phyloP scores from a whole-genome alignment of 2,329 filamentous ascomycete species.

The Diaporthe nobilis region DNA sequence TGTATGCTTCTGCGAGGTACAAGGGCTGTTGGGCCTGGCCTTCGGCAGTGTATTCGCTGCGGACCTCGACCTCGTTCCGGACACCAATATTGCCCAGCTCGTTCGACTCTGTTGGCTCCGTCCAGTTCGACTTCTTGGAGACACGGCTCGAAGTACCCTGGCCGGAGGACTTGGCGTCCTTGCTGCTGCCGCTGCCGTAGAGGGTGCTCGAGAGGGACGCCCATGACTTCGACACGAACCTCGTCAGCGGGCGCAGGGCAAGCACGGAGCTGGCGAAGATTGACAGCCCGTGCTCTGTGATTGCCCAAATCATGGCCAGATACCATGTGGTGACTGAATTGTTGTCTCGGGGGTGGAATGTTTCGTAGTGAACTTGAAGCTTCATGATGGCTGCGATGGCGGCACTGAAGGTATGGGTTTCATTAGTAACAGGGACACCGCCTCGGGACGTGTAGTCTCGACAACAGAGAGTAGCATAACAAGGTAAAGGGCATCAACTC shows the following conservation, averaged over 20 bases:
- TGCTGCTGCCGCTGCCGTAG: slow-evolving; percentile 6
- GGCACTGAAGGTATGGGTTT: slow-evolving; percentile 7
- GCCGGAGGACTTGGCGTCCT: slow-evolving; percentile 8
- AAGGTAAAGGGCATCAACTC: background rate
- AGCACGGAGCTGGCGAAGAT: slow-evolving; percentile 40
- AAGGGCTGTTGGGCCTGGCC: background rate
- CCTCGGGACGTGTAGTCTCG: too few relatives aligned
- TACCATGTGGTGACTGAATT: slow-evolving; percentile 28
- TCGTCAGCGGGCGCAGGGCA: slow-evolving; percentile 38
- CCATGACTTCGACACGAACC: slow-evolving; percentile 13
- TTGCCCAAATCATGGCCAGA: slow-evolving; percentile 35
- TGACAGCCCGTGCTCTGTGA: slow-evolving; percentile 39
- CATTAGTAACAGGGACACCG: background rate
- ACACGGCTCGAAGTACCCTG: slow-evolving; percentile 6
- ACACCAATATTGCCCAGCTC: slow-evolving; percentile 37
- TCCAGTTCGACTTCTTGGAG: slow-evolving; percentile 31
- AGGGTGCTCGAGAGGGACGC: slow-evolving; percentile 15
- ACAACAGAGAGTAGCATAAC: background rate
- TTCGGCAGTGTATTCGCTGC: slow-evolving; percentile 23
- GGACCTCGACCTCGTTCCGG: slow-evolving; percentile 28
- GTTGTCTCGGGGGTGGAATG: slow-evolving; percentile 20
- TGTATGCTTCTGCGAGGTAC: slow-evolving; percentile 35
- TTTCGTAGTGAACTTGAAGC: slow-evolving; percentile 28
- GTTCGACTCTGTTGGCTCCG: slow-evolving; percentile 7
- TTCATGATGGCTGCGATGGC: slow-evolving; percentile 40